A percentile compares a stretch with the other conserved stretches of the same genome.
phyloP scores from a whole-genome alignment of 345 rosid genomes.

The Populus nigra region DNA sequence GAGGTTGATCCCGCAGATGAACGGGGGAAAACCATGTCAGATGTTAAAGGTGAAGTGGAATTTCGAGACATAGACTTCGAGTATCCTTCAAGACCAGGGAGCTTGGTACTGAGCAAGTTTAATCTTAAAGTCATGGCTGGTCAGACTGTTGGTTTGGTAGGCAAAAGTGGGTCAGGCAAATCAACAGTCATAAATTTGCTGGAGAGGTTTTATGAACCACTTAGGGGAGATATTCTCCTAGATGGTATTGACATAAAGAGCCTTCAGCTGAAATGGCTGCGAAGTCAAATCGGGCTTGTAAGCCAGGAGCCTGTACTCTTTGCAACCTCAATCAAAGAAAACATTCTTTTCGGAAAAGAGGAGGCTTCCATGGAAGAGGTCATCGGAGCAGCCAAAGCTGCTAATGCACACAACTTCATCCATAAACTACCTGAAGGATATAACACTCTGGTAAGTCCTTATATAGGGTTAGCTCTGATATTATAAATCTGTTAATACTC shows the following conservation, averaged over 20 bases:
- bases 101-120: conserved; percentile 34
- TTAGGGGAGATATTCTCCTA: conserved; percentile 5
- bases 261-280: conserved; percentile 8
- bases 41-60: conserved; percentile 43
- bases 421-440: conserved; percentile 24
- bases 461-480: neutral
- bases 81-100: conserved; percentile 48
- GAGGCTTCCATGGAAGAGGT: conserved; percentile 32
- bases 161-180: conserved; percentile 13
- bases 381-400: conserved; percentile 26
- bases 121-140: conserved; percentile 44
- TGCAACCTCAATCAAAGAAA: conserved; percentile 28
- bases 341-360: conserved; percentile 28
- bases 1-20: conserved; percentile 28
- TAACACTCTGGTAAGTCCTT: conserved; percentile 20
- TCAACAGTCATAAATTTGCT: conserved; percentile 9
- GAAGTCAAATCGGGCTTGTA: conserved; percentile 19
- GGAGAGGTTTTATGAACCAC: neutral
- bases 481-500: too few relatives aligned
- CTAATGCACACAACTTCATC: conserved; percentile 38
- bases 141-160: conserved; percentile 23
- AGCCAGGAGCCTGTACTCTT: conserved; percentile 38
- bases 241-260: conserved; percentile 8
- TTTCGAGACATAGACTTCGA: conserved; percentile 44
- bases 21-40: conserved; percentile 31